A percentile compares a stretch with the other conserved stretches of the same genome.
These are phyloP conservation scores for Yamadazyma dendronema DNA, from an alignment of 1,139 yeast genomes.

Conservation along the genomic window DNA sequence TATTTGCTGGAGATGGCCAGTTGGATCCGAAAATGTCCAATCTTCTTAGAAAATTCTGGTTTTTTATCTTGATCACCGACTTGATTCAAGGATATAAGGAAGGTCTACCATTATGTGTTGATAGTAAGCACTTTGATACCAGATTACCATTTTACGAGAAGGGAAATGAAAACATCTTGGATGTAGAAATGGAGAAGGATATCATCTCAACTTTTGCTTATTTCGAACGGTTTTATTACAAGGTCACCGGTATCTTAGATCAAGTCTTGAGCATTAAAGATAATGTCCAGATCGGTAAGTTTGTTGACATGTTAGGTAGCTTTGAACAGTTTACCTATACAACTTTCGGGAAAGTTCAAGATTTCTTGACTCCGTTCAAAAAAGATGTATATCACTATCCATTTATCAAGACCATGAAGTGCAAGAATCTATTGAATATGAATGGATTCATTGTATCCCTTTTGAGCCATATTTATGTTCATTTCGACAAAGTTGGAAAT, in stretches of 20 bases:
- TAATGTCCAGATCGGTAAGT: slow-evolving; percentile 18
- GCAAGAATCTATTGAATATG: slow-evolving; percentile 31
- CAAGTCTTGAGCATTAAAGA: slow-evolving; percentile 22
- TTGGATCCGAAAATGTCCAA: slow-evolving; percentile 29
- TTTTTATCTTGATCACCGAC: slow-evolving; percentile 24
- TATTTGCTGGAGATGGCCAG: slow-evolving; percentile 20
- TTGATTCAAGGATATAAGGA: slow-evolving; percentile 21
- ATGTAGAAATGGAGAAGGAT: slow-evolving; percentile 27
- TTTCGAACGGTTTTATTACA: slow-evolving; percentile 23
- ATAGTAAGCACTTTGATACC: slow-evolving; percentile 20
- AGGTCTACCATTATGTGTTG: slow-evolving; percentile 25
- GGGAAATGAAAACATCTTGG: slow-evolving; percentile 26
- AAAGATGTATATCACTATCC: slow-evolving; percentile 23
- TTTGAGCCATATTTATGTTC: slow-evolving; percentile 27
- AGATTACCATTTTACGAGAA: slow-evolving; percentile 19
- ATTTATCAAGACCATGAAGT: slow-evolving; percentile 32
- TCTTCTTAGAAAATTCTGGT: slow-evolving; percentile 39
- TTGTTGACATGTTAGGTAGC: slow-evolving; percentile 24
- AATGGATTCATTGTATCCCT: slow-evolving; percentile 27
- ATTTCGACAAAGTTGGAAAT: slow-evolving; percentile 26
- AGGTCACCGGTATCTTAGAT: slow-evolving; percentile 23
- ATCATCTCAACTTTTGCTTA: slow-evolving; percentile 20
- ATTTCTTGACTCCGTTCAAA: slow-evolving; percentile 25
- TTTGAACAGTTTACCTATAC: slow-evolving; percentile 28
- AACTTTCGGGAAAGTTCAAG: slow-evolving; percentile 22